Conservation (phyloP, 2,329 filamentous ascomycete genomes). For the Cadophora gregata region DNA sequence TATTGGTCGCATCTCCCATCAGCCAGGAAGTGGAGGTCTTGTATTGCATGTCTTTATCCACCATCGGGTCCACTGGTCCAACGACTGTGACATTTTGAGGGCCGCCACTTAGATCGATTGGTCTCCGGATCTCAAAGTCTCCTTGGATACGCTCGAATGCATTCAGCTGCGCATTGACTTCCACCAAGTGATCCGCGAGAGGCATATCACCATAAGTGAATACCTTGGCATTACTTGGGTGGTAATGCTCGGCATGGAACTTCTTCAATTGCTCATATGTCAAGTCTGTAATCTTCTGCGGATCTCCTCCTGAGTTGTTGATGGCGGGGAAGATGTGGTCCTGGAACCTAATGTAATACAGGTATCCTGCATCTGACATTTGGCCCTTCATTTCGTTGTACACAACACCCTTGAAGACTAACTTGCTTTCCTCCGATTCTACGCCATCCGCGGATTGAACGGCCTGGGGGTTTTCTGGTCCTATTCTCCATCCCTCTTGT, state of each 20-base stretch:
- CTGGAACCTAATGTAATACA: slow-evolving; percentile 95
- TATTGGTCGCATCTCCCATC: slow-evolving; percentile 79
- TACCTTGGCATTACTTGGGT: slow-evolving; percentile 95
- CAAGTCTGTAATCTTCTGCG: slow-evolving; percentile 92
- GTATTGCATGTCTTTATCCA: slow-evolving; percentile 84
- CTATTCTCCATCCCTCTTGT: slow-evolving; percentile 96
- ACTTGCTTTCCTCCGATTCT: slow-evolving; percentile 62
- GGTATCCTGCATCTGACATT: slow-evolving; percentile 95
- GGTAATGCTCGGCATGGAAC: slow-evolving; percentile 93
- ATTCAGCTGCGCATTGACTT: slow-evolving; percentile 76
- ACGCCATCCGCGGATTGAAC: slow-evolving; percentile 50
- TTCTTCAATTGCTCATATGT: slow-evolving; percentile 88
- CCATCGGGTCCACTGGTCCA: slow-evolving; percentile 86
- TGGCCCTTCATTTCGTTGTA: slow-evolving; percentile 99
- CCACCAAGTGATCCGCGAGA: slow-evolving; percentile 77
- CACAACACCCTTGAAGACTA: slow-evolving; percentile 97
- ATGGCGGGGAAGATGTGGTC: slow-evolving; percentile 93
- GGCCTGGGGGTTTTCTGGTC: slow-evolving; percentile 79
- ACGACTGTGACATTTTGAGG: slow-evolving; percentile 73
- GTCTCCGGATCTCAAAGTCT: slow-evolving; percentile 76
- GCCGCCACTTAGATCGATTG: slow-evolving; percentile 71
- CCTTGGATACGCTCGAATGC: slow-evolving; percentile 73
- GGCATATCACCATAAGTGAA: slow-evolving; percentile 96
- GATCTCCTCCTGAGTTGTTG: slow-evolving; percentile 96
- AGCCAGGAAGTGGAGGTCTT: slow-evolving; percentile 97